Evolutionary conservation across 345 rosid genomes (phyloP).

Genomic region (Citrus hindsii): DNA sequence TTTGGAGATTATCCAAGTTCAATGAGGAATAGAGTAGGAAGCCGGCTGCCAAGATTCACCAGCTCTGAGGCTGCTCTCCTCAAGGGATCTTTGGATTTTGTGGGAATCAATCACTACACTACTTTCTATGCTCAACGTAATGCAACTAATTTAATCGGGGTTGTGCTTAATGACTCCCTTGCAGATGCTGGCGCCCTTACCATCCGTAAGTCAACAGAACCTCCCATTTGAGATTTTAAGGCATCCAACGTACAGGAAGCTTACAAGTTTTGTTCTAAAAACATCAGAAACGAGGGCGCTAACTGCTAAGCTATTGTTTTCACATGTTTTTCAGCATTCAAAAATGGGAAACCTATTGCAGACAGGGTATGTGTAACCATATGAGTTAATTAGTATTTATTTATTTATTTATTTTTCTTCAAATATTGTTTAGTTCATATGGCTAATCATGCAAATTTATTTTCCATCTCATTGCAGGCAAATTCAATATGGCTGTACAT

Average conservation of each 20-base stretch:
- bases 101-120: slow-evolving; percentile 95
- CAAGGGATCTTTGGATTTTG: slow-evolving; percentile 85
- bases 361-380: slow-evolving; percentile 53
- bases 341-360: slow-evolving; percentile 48
- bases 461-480: slow-evolving; percentile 39
- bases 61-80: slow-evolving; percentile 48
- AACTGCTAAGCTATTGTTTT: neutral
- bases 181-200: slow-evolving; percentile 83
- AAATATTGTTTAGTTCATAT: neutral
- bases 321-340: slow-evolving; percentile 54
- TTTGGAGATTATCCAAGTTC: slow-evolving; percentile 89
- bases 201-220: slow-evolving; percentile 46
- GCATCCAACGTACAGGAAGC: neutral
- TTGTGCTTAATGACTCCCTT: slow-evolving; percentile 56
- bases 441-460: neutral
- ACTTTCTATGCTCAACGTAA: slow-evolving; percentile 62
- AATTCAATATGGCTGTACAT: slow-evolving; percentile 69
- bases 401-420: neutral
- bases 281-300: neutral
- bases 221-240: neutral
- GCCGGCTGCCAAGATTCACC: slow-evolving; percentile 69
- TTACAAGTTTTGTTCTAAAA: neutral
- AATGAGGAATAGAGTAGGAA: slow-evolving; percentile 74
- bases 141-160: slow-evolving; percentile 26
- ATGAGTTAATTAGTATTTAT: neutral